These are phyloP conservation scores for Vigna angularis DNA, from an alignment of 306 rosid genomes.

Conservation along the genomic window DNA sequence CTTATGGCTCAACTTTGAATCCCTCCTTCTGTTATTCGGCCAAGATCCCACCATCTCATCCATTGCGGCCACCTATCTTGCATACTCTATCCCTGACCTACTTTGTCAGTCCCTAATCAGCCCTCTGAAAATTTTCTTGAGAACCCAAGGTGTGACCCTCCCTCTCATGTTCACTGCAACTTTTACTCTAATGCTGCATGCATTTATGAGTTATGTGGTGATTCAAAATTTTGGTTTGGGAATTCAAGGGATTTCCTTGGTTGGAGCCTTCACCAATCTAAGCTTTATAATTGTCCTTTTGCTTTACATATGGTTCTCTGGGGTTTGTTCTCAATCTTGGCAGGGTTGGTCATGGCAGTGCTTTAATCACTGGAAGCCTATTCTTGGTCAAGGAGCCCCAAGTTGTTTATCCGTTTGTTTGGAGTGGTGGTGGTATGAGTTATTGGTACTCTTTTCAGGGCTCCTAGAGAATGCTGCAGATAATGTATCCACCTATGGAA, in stretches of 20 bases:
- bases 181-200: slow-evolving; percentile 34
- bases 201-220: slow-evolving; percentile 19
- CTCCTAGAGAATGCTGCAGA: slow-evolving; percentile 40
- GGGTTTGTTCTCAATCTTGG: slow-evolving; percentile 35
- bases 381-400: slow-evolving; percentile 52
- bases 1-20: slow-evolving; percentile 44
- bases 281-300: slow-evolving; percentile 29
- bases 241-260: slow-evolving; percentile 48
- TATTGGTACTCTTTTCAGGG: slow-evolving; percentile 51
- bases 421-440: slow-evolving; percentile 72
- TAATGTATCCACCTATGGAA: slow-evolving; percentile 52
- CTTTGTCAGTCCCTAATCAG: slow-evolving; percentile 48
- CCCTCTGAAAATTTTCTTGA: slow-evolving; percentile 52
- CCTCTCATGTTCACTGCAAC: slow-evolving; percentile 48
- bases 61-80: slow-evolving; percentile 49
- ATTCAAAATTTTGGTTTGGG: slow-evolving; percentile 30
- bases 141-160: slow-evolving; percentile 49
- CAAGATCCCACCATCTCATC: slow-evolving; percentile 46
- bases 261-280: slow-evolving; percentile 43
- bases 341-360: slow-evolving; percentile 45
- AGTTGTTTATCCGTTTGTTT: slow-evolving; percentile 52
- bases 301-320: slow-evolving; percentile 24
- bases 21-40: slow-evolving; percentile 35
- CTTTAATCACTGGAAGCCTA: slow-evolving; percentile 50
- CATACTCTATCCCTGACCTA: slow-evolving; percentile 51